Base-by-base conservation (phyloP, 176 grass and related monocot genomes). In the Echinochloa phyllopogon region DNA sequence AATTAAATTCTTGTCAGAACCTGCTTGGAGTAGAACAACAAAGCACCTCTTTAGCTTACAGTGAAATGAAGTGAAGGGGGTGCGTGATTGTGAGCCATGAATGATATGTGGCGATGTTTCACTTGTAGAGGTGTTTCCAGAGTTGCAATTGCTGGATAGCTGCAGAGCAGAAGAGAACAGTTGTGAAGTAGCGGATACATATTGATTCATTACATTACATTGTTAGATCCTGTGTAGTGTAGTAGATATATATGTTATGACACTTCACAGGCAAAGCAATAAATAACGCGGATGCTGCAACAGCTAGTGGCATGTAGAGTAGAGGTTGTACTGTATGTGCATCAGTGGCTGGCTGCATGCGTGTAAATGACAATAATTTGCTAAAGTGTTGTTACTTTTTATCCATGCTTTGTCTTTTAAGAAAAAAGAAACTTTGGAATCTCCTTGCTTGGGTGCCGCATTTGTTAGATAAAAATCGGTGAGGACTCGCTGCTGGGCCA, bases 331-430 rank as follows among this genome's bases (percentile, higher is more conserved):
- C 3, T 10, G 20, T 57, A 57, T 57, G 53, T 57, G 53, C 53
- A 24, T 11, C 10, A 59, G 56, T 10, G 9, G 21, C 9, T 59
- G 24, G 69, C 44, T 49, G n/a, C 69, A 49, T 72, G 12, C 6
- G 49, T 59, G 56, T 59, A 59, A 59, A 59, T 59, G 56, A 59
- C n/a, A 59, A 24, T 59, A 59, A 59, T 59, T 59, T 59, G 56
- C 3, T 57, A 4, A 59, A 11, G 56, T 59, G n/a, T 24, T 24
- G 56, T 24, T 59, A 8, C 20, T 23, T 58, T 58, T 58, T 58
- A 21, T 23, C 21, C 56, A 24, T 24, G 9, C 8, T 10, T 58
- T 23, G 10, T 44, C 8, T 24, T 23, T 57, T 3, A 58, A 58
- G 21, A 58, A 58, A n/a, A n/a, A n/a, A n/a, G n/a, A n/a, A n/a